Evolutionary conservation across 768 basidiomycete species (phyloP), one percentile per base, ranked within the genome.

Genomic region (Pulveroboletus sp.): DNA sequence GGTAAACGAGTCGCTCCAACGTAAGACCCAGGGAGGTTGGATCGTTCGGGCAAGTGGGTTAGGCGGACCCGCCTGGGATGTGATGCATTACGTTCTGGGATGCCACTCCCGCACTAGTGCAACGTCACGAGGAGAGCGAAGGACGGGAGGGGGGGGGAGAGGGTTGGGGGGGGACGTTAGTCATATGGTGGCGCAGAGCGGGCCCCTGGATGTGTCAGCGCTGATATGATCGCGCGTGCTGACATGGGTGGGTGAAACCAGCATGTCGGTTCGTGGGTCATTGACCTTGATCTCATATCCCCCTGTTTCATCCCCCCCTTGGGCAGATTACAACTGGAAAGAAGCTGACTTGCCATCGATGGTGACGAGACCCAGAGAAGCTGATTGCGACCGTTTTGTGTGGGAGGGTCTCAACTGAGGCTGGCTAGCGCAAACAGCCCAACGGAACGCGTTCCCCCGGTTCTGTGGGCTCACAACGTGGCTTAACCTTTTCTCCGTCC

Each of bases 401-500:
- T 11, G 11, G 15, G 28, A 14, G 37, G 41, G 21, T 31, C 24
- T 33, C 43, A 5, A n/a, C 43, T 26, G 38, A 57, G 21, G 41
- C 49, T 47, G 27, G 41, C 49, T 47, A 27, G 36, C 39, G 18
- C 10, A 15, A 11, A 43, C 26, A 8, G 21, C 21, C 40, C 2
- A 18, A 39, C 24, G 10, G 30, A 28, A n/a, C 14, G 32, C 5
- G 14, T 32, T 11, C 10, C 11, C 32, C 32, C 31, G 11, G 32
- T 33, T n/a, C 33, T 46, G 44, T 49, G 47, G 36, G 41, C 8
- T 26, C 28, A 41, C 43, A 61, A 61, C 61, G 60, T 61, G 60
- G 58, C n/a, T 63, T 61, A 61, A 32, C 46, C 58, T 61, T 63
- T 51, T 41, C 38, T 33, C 36, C 26, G 38, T 24, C 18, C 47